These are phyloP conservation scores for Camellia granthamiana DNA, from an alignment of 148 eudicot genomes.

Conservation along the genomic window DNA sequence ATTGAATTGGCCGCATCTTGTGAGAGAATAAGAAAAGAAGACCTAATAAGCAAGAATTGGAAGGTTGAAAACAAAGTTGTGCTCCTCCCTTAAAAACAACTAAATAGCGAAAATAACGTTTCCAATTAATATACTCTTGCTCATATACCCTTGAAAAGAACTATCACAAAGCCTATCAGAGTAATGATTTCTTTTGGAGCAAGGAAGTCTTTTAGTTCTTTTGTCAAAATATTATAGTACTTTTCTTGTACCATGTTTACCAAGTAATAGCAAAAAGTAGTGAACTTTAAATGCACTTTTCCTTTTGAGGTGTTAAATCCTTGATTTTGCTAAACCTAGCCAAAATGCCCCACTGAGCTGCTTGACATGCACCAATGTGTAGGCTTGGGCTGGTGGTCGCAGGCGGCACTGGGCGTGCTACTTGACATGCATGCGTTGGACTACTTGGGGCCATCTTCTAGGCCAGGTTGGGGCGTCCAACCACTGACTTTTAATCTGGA, in stretches of 20 bases:
- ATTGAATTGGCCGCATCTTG: conserved; percentile 4
- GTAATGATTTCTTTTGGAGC: neutral
- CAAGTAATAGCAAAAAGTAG: neutral
- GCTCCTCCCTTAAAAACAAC: neutral
- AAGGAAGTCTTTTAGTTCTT: neutral
- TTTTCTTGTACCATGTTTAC: neutral
- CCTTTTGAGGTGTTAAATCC: neutral
- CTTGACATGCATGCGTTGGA: too few relatives aligned
- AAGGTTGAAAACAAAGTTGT: neutral
- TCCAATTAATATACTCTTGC: conserved; percentile 5
- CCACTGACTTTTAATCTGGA: too few relatives aligned
- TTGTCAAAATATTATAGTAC: neutral
- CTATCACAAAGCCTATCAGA: neutral
- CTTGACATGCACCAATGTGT: too few relatives aligned
- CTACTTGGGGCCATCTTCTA: too few relatives aligned
- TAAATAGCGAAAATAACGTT: neutral
- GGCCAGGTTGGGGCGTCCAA: too few relatives aligned
- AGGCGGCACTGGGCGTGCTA: too few relatives aligned
- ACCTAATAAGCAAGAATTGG: neutral
- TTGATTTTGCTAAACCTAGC: neutral
- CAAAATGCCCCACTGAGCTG: too few relatives aligned
- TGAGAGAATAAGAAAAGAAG: neutral
- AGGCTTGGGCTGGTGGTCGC: too few relatives aligned
- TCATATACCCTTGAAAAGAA: neutral
- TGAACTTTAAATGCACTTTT: neutral